Conservation (phyloP, 2,329 filamentous ascomycete genomes). For the Coniochaeta sp. region DNA sequence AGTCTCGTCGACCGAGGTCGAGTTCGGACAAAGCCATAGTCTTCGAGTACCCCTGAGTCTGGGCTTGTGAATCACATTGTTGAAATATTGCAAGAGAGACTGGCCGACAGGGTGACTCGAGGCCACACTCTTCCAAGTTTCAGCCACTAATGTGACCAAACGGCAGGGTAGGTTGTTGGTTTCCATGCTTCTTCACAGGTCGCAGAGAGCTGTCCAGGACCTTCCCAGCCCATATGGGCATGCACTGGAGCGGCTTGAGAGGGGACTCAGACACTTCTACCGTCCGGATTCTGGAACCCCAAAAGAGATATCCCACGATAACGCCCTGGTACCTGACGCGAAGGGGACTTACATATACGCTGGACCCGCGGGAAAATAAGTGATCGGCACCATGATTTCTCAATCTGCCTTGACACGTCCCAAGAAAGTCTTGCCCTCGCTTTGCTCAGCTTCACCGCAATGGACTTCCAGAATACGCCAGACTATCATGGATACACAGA, state of each 20-base stretch:
- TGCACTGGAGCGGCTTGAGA: too few species aligned
- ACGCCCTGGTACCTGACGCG: neutral
- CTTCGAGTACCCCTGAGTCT: too few species aligned
- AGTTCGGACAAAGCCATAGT: too few species aligned
- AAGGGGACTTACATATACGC: neutral
- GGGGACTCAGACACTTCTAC: too few species aligned
- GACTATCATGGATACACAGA: slow-evolving; percentile 4
- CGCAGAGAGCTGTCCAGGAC: too few species aligned
- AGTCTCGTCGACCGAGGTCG: too few species aligned
- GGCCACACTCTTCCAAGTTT: neutral
- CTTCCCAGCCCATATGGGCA: too few species aligned
- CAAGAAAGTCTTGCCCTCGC: neutral
- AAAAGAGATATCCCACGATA: neutral
- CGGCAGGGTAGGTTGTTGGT: neutral
- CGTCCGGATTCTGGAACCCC: neutral
- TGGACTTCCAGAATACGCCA: slow-evolving; percentile 3
- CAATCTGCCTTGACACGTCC: too few species aligned
- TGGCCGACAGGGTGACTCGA: neutral
- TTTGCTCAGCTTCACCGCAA: neutral
- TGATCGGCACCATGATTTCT: neutral
- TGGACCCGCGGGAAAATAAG: neutral
- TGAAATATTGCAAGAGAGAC: neutral
- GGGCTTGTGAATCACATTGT: too few species aligned
- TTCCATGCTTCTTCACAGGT: neutral
- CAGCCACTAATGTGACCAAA: neutral